Conservation (phyloP, 2,329 filamentous ascomycete species). For the Simplicillium sp. region DNA sequence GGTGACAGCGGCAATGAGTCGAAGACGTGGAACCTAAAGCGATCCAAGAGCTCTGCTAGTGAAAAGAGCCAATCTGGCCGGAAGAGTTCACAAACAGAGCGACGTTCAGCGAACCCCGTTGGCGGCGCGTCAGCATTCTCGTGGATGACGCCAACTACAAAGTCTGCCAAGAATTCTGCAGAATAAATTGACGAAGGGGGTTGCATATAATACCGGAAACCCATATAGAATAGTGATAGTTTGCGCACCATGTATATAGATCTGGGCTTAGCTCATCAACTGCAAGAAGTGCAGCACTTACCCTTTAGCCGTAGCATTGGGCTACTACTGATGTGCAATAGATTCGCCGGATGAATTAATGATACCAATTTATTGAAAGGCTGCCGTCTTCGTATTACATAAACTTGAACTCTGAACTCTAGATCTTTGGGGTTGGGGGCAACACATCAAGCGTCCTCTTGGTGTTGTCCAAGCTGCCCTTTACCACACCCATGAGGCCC, state of each 20-base stretch:
- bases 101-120: conserved; percentile 67
- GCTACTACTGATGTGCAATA: no score
- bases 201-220: conserved; percentile 7
- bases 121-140: conserved; percentile 90
- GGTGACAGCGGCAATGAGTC: conserved; percentile 16
- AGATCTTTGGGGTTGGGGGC: conserved; percentile 47
- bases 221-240: not conserved
- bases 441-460: conserved; percentile 58
- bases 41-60: conserved; percentile 33
- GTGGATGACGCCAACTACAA: conserved; percentile 62
- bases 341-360: no score
- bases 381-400: no score
- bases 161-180: conserved; percentile 27
- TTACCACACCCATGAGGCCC: conserved; percentile 65
- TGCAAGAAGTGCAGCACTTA: not conserved
- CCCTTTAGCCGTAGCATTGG: no score
- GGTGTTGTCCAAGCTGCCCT: conserved; percentile 63
- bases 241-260: not conserved
- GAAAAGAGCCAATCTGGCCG: conserved; percentile 21
- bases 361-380: no score
- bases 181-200: no score
- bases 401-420: not conserved
- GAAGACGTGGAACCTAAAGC: conserved; percentile 46
- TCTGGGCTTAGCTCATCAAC: not conserved
- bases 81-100: conserved; percentile 28